These are phyloP conservation scores for Cardiospermum halicacabum DNA, from an alignment of 345 rosid genomes.

Conservation along the genomic window DNA sequence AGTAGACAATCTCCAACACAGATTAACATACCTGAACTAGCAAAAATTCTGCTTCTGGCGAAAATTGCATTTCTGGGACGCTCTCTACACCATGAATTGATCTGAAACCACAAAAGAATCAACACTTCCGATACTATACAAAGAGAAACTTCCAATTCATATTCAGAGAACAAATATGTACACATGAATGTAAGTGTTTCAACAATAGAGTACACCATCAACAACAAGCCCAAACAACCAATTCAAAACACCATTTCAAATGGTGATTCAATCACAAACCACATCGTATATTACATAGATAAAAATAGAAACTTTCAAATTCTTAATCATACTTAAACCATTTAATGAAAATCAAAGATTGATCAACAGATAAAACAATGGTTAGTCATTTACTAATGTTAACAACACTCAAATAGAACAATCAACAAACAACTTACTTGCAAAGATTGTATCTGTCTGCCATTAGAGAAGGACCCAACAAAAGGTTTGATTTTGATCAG, in stretches of 20 bases:
- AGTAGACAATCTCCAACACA: background rate
- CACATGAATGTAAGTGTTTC: no score
- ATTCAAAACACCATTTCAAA: no score
- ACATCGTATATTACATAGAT: slow-evolving; percentile 6
- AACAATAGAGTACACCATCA: no score
- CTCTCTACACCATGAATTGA: slow-evolving; percentile 36
- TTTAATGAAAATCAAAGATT: background rate
- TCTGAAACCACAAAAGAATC: slow-evolving; percentile 39
- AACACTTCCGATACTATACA: slow-evolving; percentile 3
- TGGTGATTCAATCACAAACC: background rate
- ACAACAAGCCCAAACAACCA: no score
- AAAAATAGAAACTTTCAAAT: slow-evolving; percentile 1
- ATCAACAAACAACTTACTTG: slow-evolving; percentile 22
- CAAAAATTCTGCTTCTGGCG: slow-evolving; percentile 38
- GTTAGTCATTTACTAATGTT: background rate
- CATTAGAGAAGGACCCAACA: slow-evolving; percentile 40
- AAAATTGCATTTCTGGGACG: slow-evolving; percentile 32
- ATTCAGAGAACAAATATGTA: no score
- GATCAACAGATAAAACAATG: background rate
- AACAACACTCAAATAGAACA: background rate
- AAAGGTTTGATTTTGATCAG: slow-evolving; percentile 45
- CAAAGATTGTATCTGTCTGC: slow-evolving; percentile 25
- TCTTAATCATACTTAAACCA: background rate
- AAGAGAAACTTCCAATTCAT: no score
- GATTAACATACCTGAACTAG: slow-evolving; percentile 49